Base-by-base conservation (phyloP, 768 basidiomycete genomes). In the Chlorophyllum brunneum region DNA sequence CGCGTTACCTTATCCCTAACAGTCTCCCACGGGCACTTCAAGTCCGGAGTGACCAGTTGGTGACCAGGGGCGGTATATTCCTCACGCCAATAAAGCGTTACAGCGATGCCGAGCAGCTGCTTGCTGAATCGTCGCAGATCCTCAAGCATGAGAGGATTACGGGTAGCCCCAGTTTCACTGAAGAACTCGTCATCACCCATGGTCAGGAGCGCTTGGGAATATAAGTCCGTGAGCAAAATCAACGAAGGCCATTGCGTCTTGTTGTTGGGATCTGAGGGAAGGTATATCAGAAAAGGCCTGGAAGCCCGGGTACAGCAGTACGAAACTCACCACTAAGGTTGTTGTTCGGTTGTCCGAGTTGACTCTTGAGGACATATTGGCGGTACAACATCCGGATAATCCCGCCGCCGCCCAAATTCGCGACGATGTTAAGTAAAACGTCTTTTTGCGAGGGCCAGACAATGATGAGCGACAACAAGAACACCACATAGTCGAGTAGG, bases 161-260 rank as follows among this genome's bases (percentile, higher is more conserved):
- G 71, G n/a, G 73, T 63, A 4, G 70, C 61, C 13, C 61, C 46
- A 3, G 68, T 48, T 9, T 59, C 48, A 15, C 62, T 80, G 64
- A 97, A 97, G 71, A 98, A 98, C 65, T 98, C 97, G 67, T 98
- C 95, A 60, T 99, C 97, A 1, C 91, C 91, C 79, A 98, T 90
- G 0, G 93, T 93, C 27, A 92, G 74, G 27, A 98, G 78, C 1
- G 85, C 80, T 54, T 95, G 88, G 2, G 83, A 78, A 66, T 97
- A 95, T 9, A 97, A 66, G 45, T 95, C 86, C 1, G 81, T 77
- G 6, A 95, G 78, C 50, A 97, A 78, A 6, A 98, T 70, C 1
- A 98, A 67, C 2, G 88, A 74, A 0, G 85, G 77, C 82, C 89
- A 93, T 8, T 72, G 65, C 0, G 65, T 22, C 0, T 69, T 70